phyloP scores from a whole-genome alignment of 257 asterid genomes.

The Petrea volubilis region DNA sequence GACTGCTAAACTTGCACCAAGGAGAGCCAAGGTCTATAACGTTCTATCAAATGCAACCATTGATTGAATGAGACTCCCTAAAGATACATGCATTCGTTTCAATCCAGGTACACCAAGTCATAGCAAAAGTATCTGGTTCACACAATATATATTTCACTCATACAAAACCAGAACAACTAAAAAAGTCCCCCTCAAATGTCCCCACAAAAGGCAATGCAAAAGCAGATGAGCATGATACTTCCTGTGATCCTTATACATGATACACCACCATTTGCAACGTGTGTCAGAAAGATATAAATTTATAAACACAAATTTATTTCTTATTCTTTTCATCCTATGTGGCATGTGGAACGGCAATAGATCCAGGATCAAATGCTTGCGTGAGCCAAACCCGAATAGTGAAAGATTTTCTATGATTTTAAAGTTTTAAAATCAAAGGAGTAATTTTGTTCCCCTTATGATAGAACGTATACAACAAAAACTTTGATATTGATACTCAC shows the following conservation, averaged over 20 bases:
- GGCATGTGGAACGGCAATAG: not conserved
- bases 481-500: not conserved
- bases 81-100: not conserved
- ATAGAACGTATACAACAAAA: not conserved
- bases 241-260: too few species aligned
- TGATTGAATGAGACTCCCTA: not conserved
- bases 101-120: not conserved
- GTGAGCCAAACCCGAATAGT: not conserved
- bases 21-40: not conserved
- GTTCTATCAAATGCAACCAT: not conserved
- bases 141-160: not conserved
- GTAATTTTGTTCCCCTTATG: not conserved
- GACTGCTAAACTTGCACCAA: not conserved
- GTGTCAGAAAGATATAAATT: too few species aligned
- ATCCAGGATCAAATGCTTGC: not conserved
- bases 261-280: too few species aligned
- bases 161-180: too few species aligned
- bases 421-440: not conserved
- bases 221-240: not conserved
- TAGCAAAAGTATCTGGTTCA: not conserved
- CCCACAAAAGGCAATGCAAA: not conserved
- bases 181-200: not conserved
- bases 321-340: not conserved
- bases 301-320: too few species aligned
- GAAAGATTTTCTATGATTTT: not conserved